Evolutionary conservation across 257 asterid genomes (phyloP), one percentile per base, ranked within the genome.

Genomic region (Apocynum venetum): DNA sequence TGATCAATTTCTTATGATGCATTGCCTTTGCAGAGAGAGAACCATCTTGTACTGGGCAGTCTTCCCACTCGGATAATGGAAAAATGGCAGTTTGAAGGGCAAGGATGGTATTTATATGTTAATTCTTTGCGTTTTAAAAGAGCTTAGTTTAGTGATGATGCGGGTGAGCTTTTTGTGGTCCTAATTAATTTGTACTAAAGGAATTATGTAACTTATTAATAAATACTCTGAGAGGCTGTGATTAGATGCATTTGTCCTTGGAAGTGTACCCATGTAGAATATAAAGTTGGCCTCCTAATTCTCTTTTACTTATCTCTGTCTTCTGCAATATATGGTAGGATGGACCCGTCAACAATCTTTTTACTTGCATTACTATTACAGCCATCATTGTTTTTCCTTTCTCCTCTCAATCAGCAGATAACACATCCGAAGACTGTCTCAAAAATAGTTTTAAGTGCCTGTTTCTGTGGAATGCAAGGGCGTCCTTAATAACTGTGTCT

Each of bases 11-110:
- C 83, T 12, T 84, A 56, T 87, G 85, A 89, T 91, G 86, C 87
- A 52, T 89, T 86, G 85, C 76, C 85, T 70, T 85, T 87, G 91
- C 93, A 83, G 90, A 89, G 87, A 72, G 55, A 82, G 86, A 73
- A 79, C 70, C 82, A 55, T 56, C 40, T 73, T 14, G 47, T 70
- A 55, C 44, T 81, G 84, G 80, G 70, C 76, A 80, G 70, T 72
- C 70, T 48, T 38, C 77, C 63, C 51, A 57, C 72, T 9, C 40
- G 1, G 47, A 51, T 66, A 51, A 67, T 64, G 52, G 6, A 47
- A 44, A 60, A 61, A 60, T 35, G 35, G 81, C 73, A 72, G 36
- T 78, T 36, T 78, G 51, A 71, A 59, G 69, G 64, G 35, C 46
- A 75, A 51, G 80, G 66, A 52, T 78, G 46, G 67, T 14, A 46